Evolutionary conservation across 441 rosid species (phyloP).

Genomic region (Jatropha podagrica): DNA sequence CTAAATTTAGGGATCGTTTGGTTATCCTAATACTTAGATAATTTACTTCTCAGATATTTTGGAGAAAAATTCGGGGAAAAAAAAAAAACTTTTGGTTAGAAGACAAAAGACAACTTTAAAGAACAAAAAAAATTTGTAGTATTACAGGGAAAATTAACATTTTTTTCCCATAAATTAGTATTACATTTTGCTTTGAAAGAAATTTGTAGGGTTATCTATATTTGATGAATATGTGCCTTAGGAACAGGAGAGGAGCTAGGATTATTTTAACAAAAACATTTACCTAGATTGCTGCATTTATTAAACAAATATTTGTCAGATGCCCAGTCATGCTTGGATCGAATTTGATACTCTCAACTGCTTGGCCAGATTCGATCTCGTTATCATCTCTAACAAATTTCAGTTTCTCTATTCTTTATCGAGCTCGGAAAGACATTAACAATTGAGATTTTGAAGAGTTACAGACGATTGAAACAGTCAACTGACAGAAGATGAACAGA

Average conservation of each 20-base stretch:
- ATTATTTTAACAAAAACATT: no score
- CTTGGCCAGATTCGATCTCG: slow-evolving; percentile 95
- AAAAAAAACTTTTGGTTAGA: neutral
- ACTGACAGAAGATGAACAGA: slow-evolving; percentile 5
- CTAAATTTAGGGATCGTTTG: neutral
- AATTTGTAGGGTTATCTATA: no score
- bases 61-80: neutral
- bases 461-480: slow-evolving; percentile 23
- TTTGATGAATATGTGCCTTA: no score
- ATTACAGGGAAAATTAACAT: no score
- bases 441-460: slow-evolving; percentile 24
- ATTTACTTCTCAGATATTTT: neutral
- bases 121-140: no score
- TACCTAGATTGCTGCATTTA: no score
- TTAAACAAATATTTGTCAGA: no score
- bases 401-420: slow-evolving; percentile 10
- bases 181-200: no score
- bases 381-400: slow-evolving; percentile 61
- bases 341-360: slow-evolving; percentile 95
- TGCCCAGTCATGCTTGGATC: slow-evolving; percentile 89
- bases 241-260: no score
- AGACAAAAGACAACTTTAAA: neutral
- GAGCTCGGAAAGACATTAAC: slow-evolving; percentile 12
- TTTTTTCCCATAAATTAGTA: no score
- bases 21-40: neutral